phyloP scores from a whole-genome alignment of 2,329 filamentous ascomycete genomes.

The Arthrobotrys sphaeroides region DNA sequence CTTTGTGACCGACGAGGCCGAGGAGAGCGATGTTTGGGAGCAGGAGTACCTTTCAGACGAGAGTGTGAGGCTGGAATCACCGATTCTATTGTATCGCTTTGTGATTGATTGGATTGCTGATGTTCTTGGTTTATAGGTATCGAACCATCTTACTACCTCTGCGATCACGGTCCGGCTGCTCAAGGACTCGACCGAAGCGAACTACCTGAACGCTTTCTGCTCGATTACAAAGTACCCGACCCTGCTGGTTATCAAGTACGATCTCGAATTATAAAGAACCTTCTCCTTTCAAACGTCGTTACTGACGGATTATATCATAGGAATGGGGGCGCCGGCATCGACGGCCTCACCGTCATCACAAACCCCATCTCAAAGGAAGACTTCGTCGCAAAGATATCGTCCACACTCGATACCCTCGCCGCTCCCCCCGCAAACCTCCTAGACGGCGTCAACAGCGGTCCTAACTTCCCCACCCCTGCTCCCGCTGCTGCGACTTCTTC shows the following conservation, averaged over 20 bases:
- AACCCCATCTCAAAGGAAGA: slow-evolving; percentile 45
- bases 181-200: slow-evolving; percentile 40
- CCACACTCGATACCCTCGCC: slow-evolving; percentile 3
- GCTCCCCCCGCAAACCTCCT: slow-evolving; percentile 26
- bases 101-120: not conserved
- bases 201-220: slow-evolving; percentile 42
- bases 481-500: not conserved
- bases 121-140: slow-evolving; percentile 14
- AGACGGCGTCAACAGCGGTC: slow-evolving; percentile 47
- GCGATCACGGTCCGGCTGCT: slow-evolving; percentile 34
- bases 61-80: not conserved
- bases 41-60: slow-evolving; percentile 35
- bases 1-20: slow-evolving; percentile 46
- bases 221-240: slow-evolving; percentile 36
- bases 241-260: slow-evolving; percentile 48
- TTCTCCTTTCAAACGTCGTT: not conserved
- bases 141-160: slow-evolving; percentile 1
- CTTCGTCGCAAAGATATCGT: slow-evolving; percentile 32
- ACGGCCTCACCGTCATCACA: slow-evolving; percentile 39
- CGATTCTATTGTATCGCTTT: not conserved
- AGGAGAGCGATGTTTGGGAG: slow-evolving; percentile 40
- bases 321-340: slow-evolving; percentile 45
- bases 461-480: slow-evolving; percentile 24
- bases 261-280: not conserved
- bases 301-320: slow-evolving; percentile 13